phyloP scores from a whole-genome alignment of 106 monocot genomes.

The Apostasia ramifera region DNA sequence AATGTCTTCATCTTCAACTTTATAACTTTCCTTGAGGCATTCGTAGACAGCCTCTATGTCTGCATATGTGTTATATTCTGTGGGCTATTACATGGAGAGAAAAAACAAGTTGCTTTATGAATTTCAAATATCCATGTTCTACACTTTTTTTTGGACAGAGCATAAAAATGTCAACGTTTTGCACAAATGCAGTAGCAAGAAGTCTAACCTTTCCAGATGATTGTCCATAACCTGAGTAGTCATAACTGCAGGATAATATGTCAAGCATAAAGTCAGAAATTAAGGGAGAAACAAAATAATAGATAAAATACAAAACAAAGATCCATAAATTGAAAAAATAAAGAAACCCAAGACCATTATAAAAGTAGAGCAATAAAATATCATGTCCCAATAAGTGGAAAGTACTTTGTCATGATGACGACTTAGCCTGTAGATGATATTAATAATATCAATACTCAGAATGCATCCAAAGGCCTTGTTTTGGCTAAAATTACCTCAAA shows the following conservation, averaged over 20 bases:
- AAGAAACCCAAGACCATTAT: neutral
- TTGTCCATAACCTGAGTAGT: slow-evolving; percentile 33
- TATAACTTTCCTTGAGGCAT: slow-evolving; percentile 53
- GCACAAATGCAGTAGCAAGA: neutral
- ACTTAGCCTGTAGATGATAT: neutral
- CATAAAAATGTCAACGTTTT: neutral
- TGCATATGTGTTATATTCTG: slow-evolving; percentile 60
- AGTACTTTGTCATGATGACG: too few species aligned
- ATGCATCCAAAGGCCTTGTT: neutral
- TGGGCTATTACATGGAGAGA: slow-evolving; percentile 39
- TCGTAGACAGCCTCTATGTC: slow-evolving; percentile 70
- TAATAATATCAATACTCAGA: neutral
- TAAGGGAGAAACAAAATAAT: neutral
- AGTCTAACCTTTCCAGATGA: slow-evolving; percentile 21
- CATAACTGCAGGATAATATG: slow-evolving; percentile 15
- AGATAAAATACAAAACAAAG: slow-evolving; percentile 1
- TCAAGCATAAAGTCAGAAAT: neutral
- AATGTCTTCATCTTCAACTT: slow-evolving; percentile 46
- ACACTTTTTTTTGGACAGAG: neutral
- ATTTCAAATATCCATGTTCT: neutral
- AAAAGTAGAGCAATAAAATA: too few species aligned
- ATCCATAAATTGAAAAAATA: neutral
- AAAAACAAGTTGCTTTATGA: neutral
- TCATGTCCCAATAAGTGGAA: too few species aligned
- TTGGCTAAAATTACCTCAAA: too few species aligned